Base-by-base conservation (phyloP, 108 stramenopile genomes). In the Fragilaria crotonensis region DNA sequence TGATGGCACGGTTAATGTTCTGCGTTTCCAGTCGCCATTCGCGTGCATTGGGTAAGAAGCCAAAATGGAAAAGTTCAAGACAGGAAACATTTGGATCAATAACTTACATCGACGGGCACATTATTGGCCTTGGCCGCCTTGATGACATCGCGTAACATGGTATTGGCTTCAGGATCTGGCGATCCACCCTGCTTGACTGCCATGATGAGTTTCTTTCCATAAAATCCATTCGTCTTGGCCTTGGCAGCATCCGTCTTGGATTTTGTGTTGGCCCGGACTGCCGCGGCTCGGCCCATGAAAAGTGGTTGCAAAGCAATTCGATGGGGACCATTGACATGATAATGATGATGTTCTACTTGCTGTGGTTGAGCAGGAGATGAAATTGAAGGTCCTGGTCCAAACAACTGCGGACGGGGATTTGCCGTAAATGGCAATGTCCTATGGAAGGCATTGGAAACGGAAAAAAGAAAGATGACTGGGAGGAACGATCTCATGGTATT, bases 181-280 rank as follows among this genome's bases (percentile, higher is more conserved):
- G 75, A 77, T 4, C 94, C 94, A 33, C 94, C 94, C 53, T 77
- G 72, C 28, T 62, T 59, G 50, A 94, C 88, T 17, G 90, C 90
- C 89, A 93, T 87, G 52, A 89, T 89, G 52, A 95, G 87, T 52
- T 81, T 86, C 76, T 93, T 93, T 46, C 90, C 94, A 63, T 79
- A 92, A 18, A 76, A 55, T 0, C 71, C 94, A 57, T 91, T 90
- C 2, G 68, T 73, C 56, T 95, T 95, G 30, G 94, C 86, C 67
- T 95, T 95, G 48, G 75, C 75, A 20, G 75, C 73, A 66, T 95
- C 89, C n/a, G 89, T 86, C 56, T 89, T 95, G 33, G 79, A 73
- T 60, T 91, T 91, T 54, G 93, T 91, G 21, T 78, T 74, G 4
- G 86, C 90, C 27, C 90, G 88, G 9, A 90, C 88, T 30, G 87